Evolutionary conservation across 2,329 filamentous ascomycete genomes (phyloP).

Genomic region (Pseudocercospora pini-densiflorae): DNA sequence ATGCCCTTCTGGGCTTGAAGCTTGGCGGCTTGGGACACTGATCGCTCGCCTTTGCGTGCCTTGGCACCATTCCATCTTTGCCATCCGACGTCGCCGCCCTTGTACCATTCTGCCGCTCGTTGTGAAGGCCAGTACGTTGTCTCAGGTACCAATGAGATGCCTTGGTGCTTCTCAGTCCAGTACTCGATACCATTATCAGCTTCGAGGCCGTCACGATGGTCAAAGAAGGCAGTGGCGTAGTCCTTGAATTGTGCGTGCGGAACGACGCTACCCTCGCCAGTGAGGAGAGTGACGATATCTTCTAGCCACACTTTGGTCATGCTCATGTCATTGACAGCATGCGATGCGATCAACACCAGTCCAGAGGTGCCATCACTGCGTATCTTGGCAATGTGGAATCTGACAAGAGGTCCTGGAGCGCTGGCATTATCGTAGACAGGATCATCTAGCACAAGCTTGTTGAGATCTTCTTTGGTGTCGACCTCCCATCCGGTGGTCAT

Average conservation of each 20-base stretch:
- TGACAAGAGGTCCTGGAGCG: slow-evolving; percentile 36
- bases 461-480: slow-evolving; percentile 37
- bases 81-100: slow-evolving; percentile 39
- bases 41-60: slow-evolving; percentile 34
- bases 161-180: slow-evolving; percentile 37
- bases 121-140: slow-evolving; percentile 37
- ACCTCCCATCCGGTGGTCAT: slow-evolving; percentile 38
- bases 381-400: slow-evolving; percentile 37
- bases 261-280: slow-evolving; percentile 31
- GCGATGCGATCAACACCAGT: slow-evolving; percentile 37
- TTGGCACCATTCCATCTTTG: slow-evolving; percentile 33
- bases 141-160: slow-evolving; percentile 34
- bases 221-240: slow-evolving; percentile 39
- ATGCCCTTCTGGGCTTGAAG: slow-evolving; percentile 36
- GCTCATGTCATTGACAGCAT: slow-evolving; percentile 40
- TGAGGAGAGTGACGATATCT: slow-evolving; percentile 36
- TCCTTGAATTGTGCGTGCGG: slow-evolving; percentile 38
- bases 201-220: slow-evolving; percentile 36
- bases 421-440: slow-evolving; percentile 36
- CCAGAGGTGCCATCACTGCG: slow-evolving; percentile 35
- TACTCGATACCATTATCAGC: slow-evolving; percentile 37
- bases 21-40: slow-evolving; percentile 30
- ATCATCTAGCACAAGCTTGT: slow-evolving; percentile 34
- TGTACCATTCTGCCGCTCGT: slow-evolving; percentile 40
- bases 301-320: slow-evolving; percentile 42